These are phyloP conservation scores for Irpex lacteus DNA, from an alignment of 1,284 basidiomycete genomes.

Conservation along the genomic window DNA sequence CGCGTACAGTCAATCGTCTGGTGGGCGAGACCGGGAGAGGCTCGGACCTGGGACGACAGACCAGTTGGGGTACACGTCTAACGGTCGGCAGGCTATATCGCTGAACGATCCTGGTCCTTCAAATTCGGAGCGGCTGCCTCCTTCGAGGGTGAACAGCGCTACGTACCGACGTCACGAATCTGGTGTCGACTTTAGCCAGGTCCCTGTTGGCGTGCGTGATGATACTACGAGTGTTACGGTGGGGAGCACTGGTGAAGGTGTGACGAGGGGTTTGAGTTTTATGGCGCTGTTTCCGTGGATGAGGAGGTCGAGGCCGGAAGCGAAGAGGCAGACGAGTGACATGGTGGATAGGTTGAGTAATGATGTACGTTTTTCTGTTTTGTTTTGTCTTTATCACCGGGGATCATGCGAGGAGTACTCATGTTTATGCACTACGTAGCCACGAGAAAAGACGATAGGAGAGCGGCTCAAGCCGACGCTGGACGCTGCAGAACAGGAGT, in stretches of 20 bases:
- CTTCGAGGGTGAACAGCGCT: no score
- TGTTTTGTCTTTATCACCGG: neutral
- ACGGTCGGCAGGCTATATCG: no score
- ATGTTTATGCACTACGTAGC: neutral
- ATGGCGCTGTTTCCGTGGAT: neutral
- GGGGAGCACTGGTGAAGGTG: neutral
- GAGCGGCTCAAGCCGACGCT: slow-evolving; percentile 33
- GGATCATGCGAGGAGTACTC: no score
- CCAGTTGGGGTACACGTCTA: no score
- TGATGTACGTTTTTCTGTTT: neutral
- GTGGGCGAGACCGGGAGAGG: neutral
- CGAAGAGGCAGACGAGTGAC: neutral
- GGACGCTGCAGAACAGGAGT: slow-evolving; percentile 24
- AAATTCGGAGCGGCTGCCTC: no score
- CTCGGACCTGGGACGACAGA: no score
- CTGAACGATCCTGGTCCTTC: no score
- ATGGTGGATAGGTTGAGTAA: neutral
- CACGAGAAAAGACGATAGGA: slow-evolving; percentile 21
- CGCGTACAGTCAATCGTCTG: neutral
- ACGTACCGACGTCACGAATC: no score
- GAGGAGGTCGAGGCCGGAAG: neutral
- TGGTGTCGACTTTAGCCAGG: no score
- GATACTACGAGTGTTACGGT: no score
- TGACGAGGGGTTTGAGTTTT: neutral
- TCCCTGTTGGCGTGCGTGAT: no score